Base-by-base conservation (phyloP, 73 alveolate genomes). In the Stentor roeselii region DNA sequence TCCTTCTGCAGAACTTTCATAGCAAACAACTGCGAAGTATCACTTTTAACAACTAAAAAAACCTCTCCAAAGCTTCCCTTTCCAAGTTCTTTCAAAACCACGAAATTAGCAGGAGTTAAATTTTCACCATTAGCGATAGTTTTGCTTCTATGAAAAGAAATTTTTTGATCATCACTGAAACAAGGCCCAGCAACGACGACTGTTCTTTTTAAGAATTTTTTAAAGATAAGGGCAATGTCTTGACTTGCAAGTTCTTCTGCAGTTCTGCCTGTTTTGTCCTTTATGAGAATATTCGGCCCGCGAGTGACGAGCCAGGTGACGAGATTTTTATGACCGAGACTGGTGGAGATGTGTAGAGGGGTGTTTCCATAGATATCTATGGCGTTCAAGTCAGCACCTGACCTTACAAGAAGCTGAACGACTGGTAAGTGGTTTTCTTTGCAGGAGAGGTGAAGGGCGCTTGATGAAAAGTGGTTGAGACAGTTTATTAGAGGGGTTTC, bases 11-110 rank as follows among this genome's bases (percentile, higher is more conserved):
- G 84, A 37, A 96, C 97, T 87, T 97, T 97, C 99, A 97, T 97
- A 39, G 99, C 99, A 88, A 86, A 94, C 39, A 91, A 75, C 80
- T 86, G 92, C 37, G 86, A 87, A 0, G 97, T 82, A 39, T 87
- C 87, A 75, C 86, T 91, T 89, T 93, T 93, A 84, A 85, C 91
- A 3, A 92, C 98, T 74, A 95, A 82, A 82, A 86, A 93, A 38
- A 95, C 99, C 88, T 91, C 89, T n/a, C 98, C 99, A 89, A 85
- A 95, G 36, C 96, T 94, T 31, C 99, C 99, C 75, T 86, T 74
- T 0, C 99, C 99, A 60, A 95, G 89, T 59, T 91, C 92, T 78
- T 89, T 90, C 32, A 85, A 74, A 59, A 87, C 86, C 41, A 84
- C 93, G 82, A 95, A 95, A 92, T 95, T 97, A 3, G 41, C 38